These are phyloP conservation scores for Oryza brachyantha DNA, from an alignment of 176 grass and related monocot species.

Conservation along the genomic window DNA sequence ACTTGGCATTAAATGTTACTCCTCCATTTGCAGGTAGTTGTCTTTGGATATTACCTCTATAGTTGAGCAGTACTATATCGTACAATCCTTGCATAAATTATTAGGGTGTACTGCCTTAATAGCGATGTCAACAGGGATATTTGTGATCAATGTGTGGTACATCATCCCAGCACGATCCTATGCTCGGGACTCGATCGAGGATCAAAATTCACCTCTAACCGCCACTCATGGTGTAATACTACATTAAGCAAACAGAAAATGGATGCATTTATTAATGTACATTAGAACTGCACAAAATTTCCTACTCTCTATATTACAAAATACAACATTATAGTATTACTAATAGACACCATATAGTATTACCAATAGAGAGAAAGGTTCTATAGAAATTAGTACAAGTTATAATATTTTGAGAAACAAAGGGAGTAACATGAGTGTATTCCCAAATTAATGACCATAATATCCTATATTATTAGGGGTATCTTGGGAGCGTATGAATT, in stretches of 20 bases:
- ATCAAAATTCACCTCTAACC: background rate
- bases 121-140: background rate
- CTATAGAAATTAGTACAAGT: too few relatives aligned
- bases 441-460: too few relatives aligned
- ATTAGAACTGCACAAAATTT: too few relatives aligned
- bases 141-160: background rate
- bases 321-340: too few relatives aligned
- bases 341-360: too few relatives aligned
- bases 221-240: background rate
- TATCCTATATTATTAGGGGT: too few relatives aligned
- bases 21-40: background rate
- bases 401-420: too few relatives aligned
- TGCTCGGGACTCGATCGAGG: background rate
- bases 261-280: background rate
- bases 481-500: too few relatives aligned
- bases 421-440: too few relatives aligned
- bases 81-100: background rate
- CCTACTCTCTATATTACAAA: too few relatives aligned
- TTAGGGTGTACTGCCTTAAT: background rate
- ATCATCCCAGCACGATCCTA: background rate
- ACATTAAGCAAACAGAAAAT: background rate
- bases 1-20: background rate
- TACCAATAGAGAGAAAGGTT: too few relatives aligned
- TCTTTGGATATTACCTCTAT: background rate
- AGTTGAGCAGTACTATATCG: background rate